Base-by-base conservation (phyloP, 345 rosid genomes). In the Microthlaspi erraticum region DNA sequence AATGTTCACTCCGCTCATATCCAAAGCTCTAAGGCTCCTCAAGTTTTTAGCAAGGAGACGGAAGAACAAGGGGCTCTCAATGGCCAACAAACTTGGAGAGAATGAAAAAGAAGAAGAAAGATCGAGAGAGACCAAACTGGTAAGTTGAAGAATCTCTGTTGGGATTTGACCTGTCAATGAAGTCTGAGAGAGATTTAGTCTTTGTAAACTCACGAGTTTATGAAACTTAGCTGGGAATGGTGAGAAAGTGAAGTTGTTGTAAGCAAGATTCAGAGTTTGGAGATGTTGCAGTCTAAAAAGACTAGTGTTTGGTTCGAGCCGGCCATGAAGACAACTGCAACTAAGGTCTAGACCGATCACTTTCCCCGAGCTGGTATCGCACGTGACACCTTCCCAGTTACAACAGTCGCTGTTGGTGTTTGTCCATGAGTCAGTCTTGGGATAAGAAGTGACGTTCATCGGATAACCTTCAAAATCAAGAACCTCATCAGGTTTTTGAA, bases 221-320 rank as follows among this genome's bases (percentile, higher is more conserved):
- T 17, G 10, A 10, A 62, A 45, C 54, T 44, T 18, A 9, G 10
- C 36, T 39, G 64, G 19, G 49, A 60, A 13, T 12, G 64, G 64
- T 5, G 67, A 62, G 9, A 23, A 3, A 31, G 34, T 13, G 72
- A 78, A 77, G 34, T 69, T 8, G 64, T 79, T 75, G 41, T 7
- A 26, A 64, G 82, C 60, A 3, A 79, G 77, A 8, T 76, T 60
- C 4, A 81, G 82, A 6, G 9, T 26, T 20, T 32, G 70, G 26
- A 63, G 68, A 46, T 45, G 37, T 26, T 18, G 10, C 10, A 63
- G 54, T 10, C n/a, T 10, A 18, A 63, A 63, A 31, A 45, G 54
- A 46, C 68, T 63, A 14, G 38, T 14, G 3, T 17, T 45, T 0
- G 23, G 10, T 43, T 44, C 37, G 5, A 63, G 29, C 39, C 53